These are phyloP conservation scores for Colletotrichum eremochloae DNA, from an alignment of 2,329 filamentous ascomycete species.

Conservation along the genomic window DNA sequence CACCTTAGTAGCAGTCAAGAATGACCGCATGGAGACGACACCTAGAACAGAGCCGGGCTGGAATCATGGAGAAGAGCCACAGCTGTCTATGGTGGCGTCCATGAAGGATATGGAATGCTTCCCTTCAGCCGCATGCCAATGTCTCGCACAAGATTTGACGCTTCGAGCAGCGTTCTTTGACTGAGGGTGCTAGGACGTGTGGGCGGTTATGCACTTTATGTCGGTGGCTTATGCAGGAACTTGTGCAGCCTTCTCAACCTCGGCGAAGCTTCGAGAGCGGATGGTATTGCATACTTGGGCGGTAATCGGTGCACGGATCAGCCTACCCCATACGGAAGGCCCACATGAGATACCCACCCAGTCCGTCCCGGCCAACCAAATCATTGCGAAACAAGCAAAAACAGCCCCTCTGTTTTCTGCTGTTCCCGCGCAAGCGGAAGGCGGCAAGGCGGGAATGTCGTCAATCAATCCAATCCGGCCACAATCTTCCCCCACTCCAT, in stretches of 20 bases:
- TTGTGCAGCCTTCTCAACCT: constrained; percentile 21
- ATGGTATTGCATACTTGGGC: background rate
- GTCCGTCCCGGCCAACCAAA: constrained; percentile 28
- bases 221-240: background rate
- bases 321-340: constrained; percentile 14
- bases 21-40: background rate
- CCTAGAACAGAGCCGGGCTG: background rate
- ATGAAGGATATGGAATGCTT: background rate
- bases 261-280: constrained; percentile 22
- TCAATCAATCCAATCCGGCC: constrained; percentile 40
- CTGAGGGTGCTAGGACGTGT: background rate
- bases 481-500: constrained; percentile 5
- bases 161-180: background rate
- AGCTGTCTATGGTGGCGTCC: background rate
- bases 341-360: constrained; percentile 26
- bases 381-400: constrained; percentile 25
- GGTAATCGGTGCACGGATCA: constrained; percentile 29
- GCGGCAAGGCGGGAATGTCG: constrained; percentile 40
- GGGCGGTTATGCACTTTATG: constrained; percentile 2
- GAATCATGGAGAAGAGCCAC: background rate
- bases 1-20: background rate
- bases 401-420: constrained; percentile 33
- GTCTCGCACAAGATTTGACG: background rate
- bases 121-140: background rate
- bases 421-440: constrained; percentile 38